Percentiles rank a stretch among this genome's conserved stretches.
phyloP scores from a whole-genome alignment of 805 yeast genomes.

The Kodamaea sagamina region DNA sequence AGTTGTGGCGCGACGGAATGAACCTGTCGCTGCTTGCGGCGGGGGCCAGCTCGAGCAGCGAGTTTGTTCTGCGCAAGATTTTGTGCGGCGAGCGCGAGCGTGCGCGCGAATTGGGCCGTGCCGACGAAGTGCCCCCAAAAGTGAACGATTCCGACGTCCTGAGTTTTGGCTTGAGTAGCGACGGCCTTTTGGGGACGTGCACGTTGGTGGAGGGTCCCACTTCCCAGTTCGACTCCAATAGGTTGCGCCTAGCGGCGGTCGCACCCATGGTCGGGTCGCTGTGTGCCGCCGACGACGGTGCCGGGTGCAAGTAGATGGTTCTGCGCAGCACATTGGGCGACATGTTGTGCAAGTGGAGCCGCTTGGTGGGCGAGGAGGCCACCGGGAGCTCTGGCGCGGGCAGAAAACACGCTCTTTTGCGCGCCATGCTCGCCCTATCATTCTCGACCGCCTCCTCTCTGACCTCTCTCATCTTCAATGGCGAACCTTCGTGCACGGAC shows the following conservation, averaged over 20 bases:
- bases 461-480: background rate
- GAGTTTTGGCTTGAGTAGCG: slow-evolving; percentile 11
- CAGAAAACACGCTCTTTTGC: slow-evolving; percentile 1
- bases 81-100: slow-evolving; percentile 8
- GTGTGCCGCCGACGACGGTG: slow-evolving; percentile 9
- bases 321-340: slow-evolving; percentile 37
- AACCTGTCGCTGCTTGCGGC: slow-evolving; percentile 37
- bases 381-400: slow-evolving; percentile 2
- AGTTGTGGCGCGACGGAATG: slow-evolving; percentile 45
- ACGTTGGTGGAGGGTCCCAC: slow-evolving; percentile 5
- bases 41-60: slow-evolving; percentile 23
- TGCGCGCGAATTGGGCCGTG: slow-evolving; percentile 12
- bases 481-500: slow-evolving; percentile 8
- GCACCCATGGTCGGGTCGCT: slow-evolving; percentile 5
- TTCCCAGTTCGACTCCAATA: slow-evolving; percentile 6
- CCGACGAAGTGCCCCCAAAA: slow-evolving; percentile 28
- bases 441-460: background rate
- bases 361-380: slow-evolving; percentile 24
- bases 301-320: slow-evolving; percentile 24
- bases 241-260: slow-evolving; percentile 5
- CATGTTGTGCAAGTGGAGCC: slow-evolving; percentile 35
- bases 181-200: slow-evolving; percentile 1
- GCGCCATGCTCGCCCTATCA: background rate
- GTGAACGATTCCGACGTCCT: slow-evolving; percentile 21
- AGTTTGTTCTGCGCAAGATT: slow-evolving; percentile 34